These are phyloP conservation scores for Jatropha curcas DNA, from an alignment of 345 rosid species.

Conservation along the genomic window DNA sequence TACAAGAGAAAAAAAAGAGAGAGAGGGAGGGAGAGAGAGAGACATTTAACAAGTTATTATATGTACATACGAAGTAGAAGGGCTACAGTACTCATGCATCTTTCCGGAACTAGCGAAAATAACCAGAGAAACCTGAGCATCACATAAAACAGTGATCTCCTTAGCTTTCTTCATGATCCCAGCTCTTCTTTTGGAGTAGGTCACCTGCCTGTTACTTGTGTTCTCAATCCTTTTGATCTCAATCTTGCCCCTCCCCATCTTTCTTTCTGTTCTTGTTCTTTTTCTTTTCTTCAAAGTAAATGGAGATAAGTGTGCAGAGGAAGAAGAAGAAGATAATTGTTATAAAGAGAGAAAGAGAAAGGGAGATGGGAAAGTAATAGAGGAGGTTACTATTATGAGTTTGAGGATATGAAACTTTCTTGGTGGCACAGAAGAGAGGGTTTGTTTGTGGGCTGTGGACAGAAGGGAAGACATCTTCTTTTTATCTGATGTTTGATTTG, in stretches of 20 bases:
- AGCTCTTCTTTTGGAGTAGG: slow-evolving; percentile 70
- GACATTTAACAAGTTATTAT: too few species aligned
- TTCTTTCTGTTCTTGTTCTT: not conserved
- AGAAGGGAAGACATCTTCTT: slow-evolving; percentile 40
- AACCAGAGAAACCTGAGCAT: slow-evolving; percentile 76
- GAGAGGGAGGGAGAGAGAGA: not conserved
- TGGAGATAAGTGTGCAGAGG: slow-evolving; percentile 19
- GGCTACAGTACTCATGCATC: slow-evolving; percentile 68
- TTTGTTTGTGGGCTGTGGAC: slow-evolving; percentile 46
- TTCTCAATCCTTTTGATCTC: slow-evolving; percentile 87
- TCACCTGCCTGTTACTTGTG: slow-evolving; percentile 71
- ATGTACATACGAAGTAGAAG: slow-evolving; percentile 47
- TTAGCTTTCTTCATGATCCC: slow-evolving; percentile 76
- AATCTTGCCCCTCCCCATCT: slow-evolving; percentile 82
- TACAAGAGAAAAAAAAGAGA: not conserved
- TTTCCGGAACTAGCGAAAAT: slow-evolving; percentile 64
- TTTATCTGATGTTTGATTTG: slow-evolving; percentile 16
- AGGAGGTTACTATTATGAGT: slow-evolving; percentile 46
- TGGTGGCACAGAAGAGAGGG: slow-evolving; percentile 43
- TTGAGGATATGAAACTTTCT: slow-evolving; percentile 53
- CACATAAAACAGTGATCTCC: slow-evolving; percentile 75
- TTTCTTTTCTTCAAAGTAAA: slow-evolving; percentile 17
- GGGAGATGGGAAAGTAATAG: slow-evolving; percentile 25
- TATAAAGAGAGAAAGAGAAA: too few species aligned
- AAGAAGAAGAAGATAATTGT: slow-evolving; percentile 17